Conservation (phyloP, 139 green algal genomes). For the Klebsormidium nitens region DNA sequence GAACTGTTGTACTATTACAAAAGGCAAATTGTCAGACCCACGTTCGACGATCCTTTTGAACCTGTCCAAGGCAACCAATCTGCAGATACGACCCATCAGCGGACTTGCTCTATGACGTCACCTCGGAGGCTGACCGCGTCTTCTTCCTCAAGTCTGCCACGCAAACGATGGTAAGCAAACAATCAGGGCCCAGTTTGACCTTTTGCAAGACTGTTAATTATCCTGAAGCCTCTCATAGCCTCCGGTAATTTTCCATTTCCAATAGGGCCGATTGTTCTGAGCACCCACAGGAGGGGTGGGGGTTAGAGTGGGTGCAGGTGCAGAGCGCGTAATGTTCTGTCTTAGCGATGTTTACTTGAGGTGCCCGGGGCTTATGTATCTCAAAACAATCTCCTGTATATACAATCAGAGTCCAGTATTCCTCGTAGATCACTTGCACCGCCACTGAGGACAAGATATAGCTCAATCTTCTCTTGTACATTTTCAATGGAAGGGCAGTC, state of each 20-base stretch:
- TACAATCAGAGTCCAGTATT: no score
- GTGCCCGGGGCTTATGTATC: no score
- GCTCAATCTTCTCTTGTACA: no score
- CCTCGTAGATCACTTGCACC: no score
- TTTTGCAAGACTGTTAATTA: neutral
- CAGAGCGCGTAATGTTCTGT: neutral
- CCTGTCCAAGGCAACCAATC: no score
- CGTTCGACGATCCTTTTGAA: no score
- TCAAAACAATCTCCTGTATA: no score
- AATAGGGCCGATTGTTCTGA: neutral
- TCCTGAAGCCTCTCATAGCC: neutral
- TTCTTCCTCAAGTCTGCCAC: constrained; percentile 60
- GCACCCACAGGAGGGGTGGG: neutral
- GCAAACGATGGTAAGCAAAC: constrained; percentile 49
- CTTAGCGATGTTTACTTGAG: neutral
- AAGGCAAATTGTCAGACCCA: no score
- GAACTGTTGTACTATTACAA: no score
- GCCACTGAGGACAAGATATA: no score
- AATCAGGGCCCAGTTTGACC: no score
- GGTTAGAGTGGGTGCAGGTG: neutral
- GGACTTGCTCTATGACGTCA: constrained; percentile 66
- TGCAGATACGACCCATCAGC: constrained; percentile 52
- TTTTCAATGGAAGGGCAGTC: no score
- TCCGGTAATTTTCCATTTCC: neutral
- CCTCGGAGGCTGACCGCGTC: constrained; percentile 63